phyloP scores from a whole-genome alignment of 306 rosid species.

The Cucurbita pepo region DNA sequence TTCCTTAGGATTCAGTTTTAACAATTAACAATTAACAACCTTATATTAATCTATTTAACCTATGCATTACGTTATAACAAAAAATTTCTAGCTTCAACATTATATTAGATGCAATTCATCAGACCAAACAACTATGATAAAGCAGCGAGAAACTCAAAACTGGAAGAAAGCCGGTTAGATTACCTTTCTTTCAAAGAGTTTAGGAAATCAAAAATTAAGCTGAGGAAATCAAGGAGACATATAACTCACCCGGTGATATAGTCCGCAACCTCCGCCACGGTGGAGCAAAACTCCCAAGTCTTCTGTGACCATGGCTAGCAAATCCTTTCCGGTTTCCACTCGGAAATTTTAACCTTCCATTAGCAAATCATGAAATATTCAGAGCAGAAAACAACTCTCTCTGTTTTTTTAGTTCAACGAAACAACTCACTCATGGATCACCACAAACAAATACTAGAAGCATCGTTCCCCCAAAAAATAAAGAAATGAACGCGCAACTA shows the following conservation, averaged over 20 bases:
- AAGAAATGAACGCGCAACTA: neutral
- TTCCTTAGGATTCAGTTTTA: neutral
- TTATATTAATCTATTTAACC: neutral
- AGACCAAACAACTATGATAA: neutral
- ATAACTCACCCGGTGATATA: slow-evolving; percentile 46
- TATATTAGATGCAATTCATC: neutral
- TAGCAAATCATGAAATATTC: slow-evolving; percentile 1
- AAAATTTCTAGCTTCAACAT: neutral
- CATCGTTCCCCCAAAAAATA: neutral
- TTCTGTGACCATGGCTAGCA: slow-evolving; percentile 88
- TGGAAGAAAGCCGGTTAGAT: neutral
- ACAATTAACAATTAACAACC: too few relatives aligned
- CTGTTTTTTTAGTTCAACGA: too few relatives aligned
- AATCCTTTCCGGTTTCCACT: slow-evolving; percentile 98
- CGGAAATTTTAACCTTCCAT: slow-evolving; percentile 59
- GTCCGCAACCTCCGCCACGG: slow-evolving; percentile 99
- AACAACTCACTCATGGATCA: neutral
- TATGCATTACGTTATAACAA: neutral
- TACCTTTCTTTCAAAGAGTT: neutral
- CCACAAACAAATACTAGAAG: neutral
- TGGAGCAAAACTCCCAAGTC: slow-evolving; percentile 86
- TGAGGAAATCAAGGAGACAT: neutral
- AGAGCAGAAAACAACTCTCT: neutral
- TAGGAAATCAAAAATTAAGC: neutral
- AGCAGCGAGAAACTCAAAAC: neutral